Evolutionary conservation across 345 rosid species (phyloP).

Genomic region (Boechera stricta): DNA sequence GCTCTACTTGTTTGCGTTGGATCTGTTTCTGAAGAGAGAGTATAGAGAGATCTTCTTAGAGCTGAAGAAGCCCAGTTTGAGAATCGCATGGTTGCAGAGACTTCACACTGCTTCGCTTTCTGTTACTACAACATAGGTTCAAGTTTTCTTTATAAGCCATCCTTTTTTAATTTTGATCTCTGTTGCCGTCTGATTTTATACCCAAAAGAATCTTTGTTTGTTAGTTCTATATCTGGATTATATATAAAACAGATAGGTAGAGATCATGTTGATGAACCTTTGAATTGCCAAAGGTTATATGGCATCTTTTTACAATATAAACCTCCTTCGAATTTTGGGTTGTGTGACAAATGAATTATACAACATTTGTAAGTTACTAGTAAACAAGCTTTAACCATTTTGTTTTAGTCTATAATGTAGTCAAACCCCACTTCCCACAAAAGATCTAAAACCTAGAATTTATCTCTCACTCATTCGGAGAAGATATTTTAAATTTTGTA

Average conservation of each 20-base stretch:
- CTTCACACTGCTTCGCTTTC: constrained; percentile 42
- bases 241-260: not conserved
- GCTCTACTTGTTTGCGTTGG: constrained; percentile 58
- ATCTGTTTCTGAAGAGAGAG: constrained; percentile 58
- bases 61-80: constrained; percentile 54
- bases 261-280: constrained; percentile 8
- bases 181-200: constrained; percentile 13
- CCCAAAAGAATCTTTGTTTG: not conserved
- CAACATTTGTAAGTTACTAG: not conserved
- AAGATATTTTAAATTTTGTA: not conserved
- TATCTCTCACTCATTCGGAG: not conserved
- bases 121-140: not conserved
- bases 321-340: not conserved
- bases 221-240: not conserved
- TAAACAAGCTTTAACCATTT: not conserved
- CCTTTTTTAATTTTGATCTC: not conserved
- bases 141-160: not conserved
- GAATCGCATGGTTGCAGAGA: constrained; percentile 57
- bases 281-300: not conserved
- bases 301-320: not conserved
- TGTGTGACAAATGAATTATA: not conserved
- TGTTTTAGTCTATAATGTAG: not conserved
- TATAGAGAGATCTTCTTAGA: constrained; percentile 63
- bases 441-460: not conserved
- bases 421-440: not conserved